Evolutionary conservation across 108 stramenopile genomes (phyloP).

Genomic region (Cyclotella baltica): DNA sequence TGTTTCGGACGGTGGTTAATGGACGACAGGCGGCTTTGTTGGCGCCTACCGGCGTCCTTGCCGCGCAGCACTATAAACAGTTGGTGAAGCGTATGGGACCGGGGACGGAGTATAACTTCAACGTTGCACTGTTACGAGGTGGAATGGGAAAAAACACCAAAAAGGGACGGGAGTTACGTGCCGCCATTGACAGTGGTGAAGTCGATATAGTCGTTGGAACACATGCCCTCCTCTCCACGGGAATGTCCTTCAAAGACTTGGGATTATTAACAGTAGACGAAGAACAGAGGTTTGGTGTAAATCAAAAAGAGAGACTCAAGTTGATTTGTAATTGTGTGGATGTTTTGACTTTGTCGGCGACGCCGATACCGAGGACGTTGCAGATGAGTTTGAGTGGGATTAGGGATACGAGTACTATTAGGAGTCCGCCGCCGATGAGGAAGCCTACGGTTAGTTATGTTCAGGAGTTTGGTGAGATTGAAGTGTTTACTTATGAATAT

Average conservation of each 20-base stretch:
- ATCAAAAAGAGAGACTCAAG: slow-evolving; percentile 96
- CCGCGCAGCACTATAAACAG: slow-evolving; percentile 92
- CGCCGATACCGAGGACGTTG: slow-evolving; percentile 96
- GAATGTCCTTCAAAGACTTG: slow-evolving; percentile 84
- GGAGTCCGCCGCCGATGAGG: slow-evolving; percentile 88
- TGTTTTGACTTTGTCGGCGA: slow-evolving; percentile 94
- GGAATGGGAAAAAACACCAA: slow-evolving; percentile 79
- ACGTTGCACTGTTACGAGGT: slow-evolving; percentile 72
- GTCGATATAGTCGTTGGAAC: slow-evolving; percentile 92
- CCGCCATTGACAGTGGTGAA: slow-evolving; percentile 70
- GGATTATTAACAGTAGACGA: slow-evolving; percentile 95
- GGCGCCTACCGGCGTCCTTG: slow-evolving; percentile 94
- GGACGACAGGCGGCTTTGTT: slow-evolving; percentile 92
- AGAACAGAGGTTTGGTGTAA: slow-evolving; percentile 97
- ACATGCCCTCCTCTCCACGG: slow-evolving; percentile 85
- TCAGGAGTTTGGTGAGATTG: slow-evolving; percentile 55
- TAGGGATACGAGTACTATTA: slow-evolving; percentile 91
- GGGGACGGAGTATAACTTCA: slow-evolving; percentile 64
- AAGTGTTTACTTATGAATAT: too few relatives aligned
- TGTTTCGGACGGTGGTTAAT: slow-evolving; percentile 84
- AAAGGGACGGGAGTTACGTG: slow-evolving; percentile 73
- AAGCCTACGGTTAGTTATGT: slow-evolving; percentile 85
- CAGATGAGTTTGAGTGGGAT: slow-evolving; percentile 93
- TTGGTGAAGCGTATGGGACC: slow-evolving; percentile 76
- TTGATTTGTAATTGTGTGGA: slow-evolving; percentile 88